These are phyloP conservation scores for Kondoa subrosea DNA, from an alignment of 768 basidiomycete genomes.

Conservation along the genomic window DNA sequence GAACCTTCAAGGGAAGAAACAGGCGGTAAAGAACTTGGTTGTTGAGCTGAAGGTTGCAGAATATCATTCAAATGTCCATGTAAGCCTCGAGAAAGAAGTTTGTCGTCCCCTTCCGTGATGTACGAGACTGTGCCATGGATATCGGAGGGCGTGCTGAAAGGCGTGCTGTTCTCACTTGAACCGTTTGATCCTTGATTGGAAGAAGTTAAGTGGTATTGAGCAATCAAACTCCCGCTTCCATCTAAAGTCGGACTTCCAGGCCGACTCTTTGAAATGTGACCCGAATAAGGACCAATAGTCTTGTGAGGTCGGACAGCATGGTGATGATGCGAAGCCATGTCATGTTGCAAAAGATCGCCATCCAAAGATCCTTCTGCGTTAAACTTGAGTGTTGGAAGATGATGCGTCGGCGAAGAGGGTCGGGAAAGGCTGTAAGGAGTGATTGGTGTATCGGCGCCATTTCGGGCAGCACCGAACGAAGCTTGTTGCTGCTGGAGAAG, in stretches of 20 bases:
- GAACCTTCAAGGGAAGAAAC: not conserved
- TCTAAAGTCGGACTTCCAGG: slow-evolving; percentile 6
- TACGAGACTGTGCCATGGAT: not conserved
- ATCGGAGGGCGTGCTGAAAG: not conserved
- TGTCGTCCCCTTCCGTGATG: not conserved
- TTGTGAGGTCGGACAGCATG: not conserved
- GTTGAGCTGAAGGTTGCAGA: not conserved
- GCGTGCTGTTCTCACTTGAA: not conserved
- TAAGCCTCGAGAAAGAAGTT: not conserved
- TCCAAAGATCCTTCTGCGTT: not conserved
- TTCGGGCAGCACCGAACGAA: not conserved
- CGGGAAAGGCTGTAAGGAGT: slow-evolving; percentile 3
- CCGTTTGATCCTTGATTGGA: not conserved
- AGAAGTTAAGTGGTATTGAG: slow-evolving; percentile 5
- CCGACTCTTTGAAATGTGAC: slow-evolving; percentile 1
- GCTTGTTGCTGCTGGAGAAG: slow-evolving; percentile 5
- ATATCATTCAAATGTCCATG: slow-evolving; percentile 6
- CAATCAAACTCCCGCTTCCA: slow-evolving; percentile 3
- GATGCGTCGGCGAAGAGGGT: not conserved
- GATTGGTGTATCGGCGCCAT: not conserved
- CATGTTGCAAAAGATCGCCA: not conserved
- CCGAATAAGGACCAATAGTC: not conserved
- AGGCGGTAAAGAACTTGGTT: not conserved
- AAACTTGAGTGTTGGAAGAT: not conserved
- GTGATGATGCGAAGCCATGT: not conserved